A percentile compares a stretch with the other conserved stretches of the same genome.
Evolutionary conservation across 441 rosid species (phyloP).

Genomic region (Biscutella laevigata): DNA sequence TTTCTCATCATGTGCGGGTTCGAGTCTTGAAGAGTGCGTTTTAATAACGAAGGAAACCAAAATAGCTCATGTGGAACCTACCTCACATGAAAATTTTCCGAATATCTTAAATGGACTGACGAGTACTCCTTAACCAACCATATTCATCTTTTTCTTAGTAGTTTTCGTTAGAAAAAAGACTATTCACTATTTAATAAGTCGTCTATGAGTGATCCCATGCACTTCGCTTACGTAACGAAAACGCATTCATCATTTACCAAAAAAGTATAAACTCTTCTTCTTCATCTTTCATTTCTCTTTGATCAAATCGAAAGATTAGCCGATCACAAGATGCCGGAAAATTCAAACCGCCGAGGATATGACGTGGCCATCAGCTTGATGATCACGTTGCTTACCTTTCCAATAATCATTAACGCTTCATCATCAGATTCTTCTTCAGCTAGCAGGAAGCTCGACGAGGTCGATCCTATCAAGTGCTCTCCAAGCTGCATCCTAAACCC

Average conservation of each 20-base stretch:
- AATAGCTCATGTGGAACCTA: not conserved
- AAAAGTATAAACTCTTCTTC: no score
- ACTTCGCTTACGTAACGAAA: conserved; percentile 28
- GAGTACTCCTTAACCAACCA: conserved; percentile 17
- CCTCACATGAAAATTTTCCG: conserved; percentile 14
- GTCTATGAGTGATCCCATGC: conserved; percentile 23
- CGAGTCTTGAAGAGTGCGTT: no score
- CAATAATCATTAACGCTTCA: conserved; percentile 15
- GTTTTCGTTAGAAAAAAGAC: not conserved
- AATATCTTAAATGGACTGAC: conserved; percentile 18
- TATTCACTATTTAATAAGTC: conserved; percentile 21
- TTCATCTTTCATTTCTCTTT: no score
- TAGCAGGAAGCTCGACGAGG: conserved; percentile 27
- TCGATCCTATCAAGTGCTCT: conserved; percentile 38
- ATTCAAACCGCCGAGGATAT: conserved; percentile 5
- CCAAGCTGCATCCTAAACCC: conserved; percentile 46
- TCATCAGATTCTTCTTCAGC: conserved; percentile 6
- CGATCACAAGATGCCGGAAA: conserved; percentile 18
- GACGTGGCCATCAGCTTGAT: conserved; percentile 9
- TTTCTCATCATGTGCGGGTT: no score
- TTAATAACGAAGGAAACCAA: not conserved
- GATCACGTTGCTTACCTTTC: conserved; percentile 20
- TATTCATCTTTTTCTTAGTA: no score
- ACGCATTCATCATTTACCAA: conserved; percentile 31
- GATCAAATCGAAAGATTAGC: not conserved